phyloP scores from a whole-genome alignment of 345 rosid genomes.

The Gossypium turneri region DNA sequence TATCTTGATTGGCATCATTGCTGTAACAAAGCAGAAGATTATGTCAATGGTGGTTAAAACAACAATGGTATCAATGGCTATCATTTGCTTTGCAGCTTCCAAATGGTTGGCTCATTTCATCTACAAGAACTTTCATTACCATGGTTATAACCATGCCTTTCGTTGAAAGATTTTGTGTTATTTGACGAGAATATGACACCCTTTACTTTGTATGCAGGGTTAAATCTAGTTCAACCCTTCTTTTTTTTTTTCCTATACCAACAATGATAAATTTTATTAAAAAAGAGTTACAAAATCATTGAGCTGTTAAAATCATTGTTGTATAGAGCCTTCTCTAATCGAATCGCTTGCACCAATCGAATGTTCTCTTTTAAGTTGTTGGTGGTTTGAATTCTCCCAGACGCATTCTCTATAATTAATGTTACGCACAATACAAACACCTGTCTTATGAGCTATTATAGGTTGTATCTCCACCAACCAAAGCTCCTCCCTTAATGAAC shows the following conservation, averaged over 20 bases:
- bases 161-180: conserved; percentile 16
- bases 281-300: too few relatives aligned
- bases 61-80: conserved; percentile 37
- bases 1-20: conserved; percentile 49
- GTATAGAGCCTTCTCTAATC: too few relatives aligned
- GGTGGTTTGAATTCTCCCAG: too few relatives aligned
- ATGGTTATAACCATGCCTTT: conserved; percentile 74
- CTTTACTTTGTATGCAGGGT: not conserved
- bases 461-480: too few relatives aligned
- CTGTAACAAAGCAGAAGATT: conserved; percentile 40
- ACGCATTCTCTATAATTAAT: too few relatives aligned
- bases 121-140: conserved; percentile 63
- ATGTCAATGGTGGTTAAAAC: conserved; percentile 44
- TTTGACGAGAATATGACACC: not conserved
- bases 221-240: not conserved
- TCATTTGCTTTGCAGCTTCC: conserved; percentile 62
- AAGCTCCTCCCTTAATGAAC: too few relatives aligned
- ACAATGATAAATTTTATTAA: not conserved
- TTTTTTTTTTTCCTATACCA: not conserved
- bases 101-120: conserved; percentile 72
- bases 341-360: too few relatives aligned
- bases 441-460: too few relatives aligned
- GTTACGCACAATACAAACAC: too few relatives aligned
- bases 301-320: too few relatives aligned
- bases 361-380: too few relatives aligned